Evolutionary conservation across 768 basidiomycete genomes (phyloP).

Genomic region (Dioszegia crocea): DNA sequence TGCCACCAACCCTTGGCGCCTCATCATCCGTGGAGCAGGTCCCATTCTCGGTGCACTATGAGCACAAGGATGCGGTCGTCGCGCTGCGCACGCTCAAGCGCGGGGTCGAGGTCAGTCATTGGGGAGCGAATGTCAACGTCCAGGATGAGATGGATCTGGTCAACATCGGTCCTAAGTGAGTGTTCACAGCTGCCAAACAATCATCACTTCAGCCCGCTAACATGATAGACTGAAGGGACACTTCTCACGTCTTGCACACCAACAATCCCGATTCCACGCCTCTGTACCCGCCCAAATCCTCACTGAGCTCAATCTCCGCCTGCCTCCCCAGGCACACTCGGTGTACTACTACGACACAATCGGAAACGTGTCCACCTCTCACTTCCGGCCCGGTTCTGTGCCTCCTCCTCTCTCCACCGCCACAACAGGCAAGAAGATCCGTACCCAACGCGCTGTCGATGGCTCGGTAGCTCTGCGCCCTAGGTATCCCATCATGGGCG

Average conservation of each 20-base stretch:
- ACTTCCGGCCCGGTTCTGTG: slow-evolving; percentile 59
- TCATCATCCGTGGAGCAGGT: slow-evolving; percentile 63
- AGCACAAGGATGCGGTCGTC: slow-evolving; percentile 73
- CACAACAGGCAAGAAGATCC: slow-evolving; percentile 9
- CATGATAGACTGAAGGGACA: slow-evolving; percentile 82
- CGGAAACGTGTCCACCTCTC: slow-evolving; percentile 95
- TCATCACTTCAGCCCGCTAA: not conserved
- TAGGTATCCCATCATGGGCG: slow-evolving; percentile 87
- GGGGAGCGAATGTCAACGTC: slow-evolving; percentile 91
- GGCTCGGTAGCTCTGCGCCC: slow-evolving; percentile 78
- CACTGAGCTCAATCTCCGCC: slow-evolving; percentile 66
- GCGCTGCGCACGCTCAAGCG: slow-evolving; percentile 70
- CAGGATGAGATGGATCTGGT: slow-evolving; percentile 79
- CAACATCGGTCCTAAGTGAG: slow-evolving; percentile 82
- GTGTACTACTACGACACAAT: slow-evolving; percentile 87
- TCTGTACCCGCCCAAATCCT: slow-evolving; percentile 62
- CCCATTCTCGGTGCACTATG: slow-evolving; percentile 69
- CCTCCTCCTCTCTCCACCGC: slow-evolving; percentile 16
- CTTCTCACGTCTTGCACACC: slow-evolving; percentile 86
- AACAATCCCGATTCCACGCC: slow-evolving; percentile 67
- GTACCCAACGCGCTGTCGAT: slow-evolving; percentile 36
- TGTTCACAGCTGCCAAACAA: too few relatives aligned
- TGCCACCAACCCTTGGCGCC: slow-evolving; percentile 61
- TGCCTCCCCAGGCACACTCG: slow-evolving; percentile 75
- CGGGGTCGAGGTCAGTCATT: slow-evolving; percentile 86